Percentiles rank a stretch among this genome's conserved stretches.
Conservation (phyloP, 2,329 filamentous ascomycete genomes). For the Fusarium multiceps region DNA sequence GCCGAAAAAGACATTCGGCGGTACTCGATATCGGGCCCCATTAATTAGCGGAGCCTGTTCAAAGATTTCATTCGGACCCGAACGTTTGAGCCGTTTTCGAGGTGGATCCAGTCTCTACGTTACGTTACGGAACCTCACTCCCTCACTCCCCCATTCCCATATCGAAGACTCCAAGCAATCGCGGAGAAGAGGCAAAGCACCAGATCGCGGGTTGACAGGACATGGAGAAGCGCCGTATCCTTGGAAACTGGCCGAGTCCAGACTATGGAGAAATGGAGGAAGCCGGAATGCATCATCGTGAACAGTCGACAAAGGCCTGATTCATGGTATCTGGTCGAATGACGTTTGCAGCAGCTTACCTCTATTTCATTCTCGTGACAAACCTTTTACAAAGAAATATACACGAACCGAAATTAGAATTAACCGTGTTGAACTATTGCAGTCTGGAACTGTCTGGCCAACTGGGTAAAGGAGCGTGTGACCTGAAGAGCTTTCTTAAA, state of each 20-base stretch:
- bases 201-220: slow-evolving; percentile 24
- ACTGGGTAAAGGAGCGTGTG: slow-evolving; percentile 4
- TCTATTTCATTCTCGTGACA: not conserved
- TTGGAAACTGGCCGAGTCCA: slow-evolving; percentile 19
- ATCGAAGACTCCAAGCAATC: slow-evolving; percentile 5
- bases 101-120: not conserved
- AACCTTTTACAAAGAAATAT: not conserved
- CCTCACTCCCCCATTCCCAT: not conserved
- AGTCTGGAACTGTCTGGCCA: slow-evolving; percentile 1
- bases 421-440: not conserved
- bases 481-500: slow-evolving; percentile 5
- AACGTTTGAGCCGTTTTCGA: slow-evolving; percentile 15
- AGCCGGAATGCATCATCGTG: not conserved
- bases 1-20: slow-evolving; percentile 32
- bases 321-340: slow-evolving; percentile 1
- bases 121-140: slow-evolving; percentile 14
- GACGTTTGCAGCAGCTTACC: slow-evolving; percentile 8
- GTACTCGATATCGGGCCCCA: slow-evolving; percentile 24
- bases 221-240: slow-evolving; percentile 15
- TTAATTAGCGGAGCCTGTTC: slow-evolving; percentile 1
- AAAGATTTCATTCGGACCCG: slow-evolving; percentile 26
- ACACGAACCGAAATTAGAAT: slow-evolving; percentile 27
- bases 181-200: slow-evolving; percentile 12
- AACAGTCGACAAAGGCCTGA: slow-evolving; percentile 28
- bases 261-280: slow-evolving; percentile 21